Conservation (phyloP, 2,329 filamentous ascomycete species). For the Aspergillus novoparasiticus region DNA sequence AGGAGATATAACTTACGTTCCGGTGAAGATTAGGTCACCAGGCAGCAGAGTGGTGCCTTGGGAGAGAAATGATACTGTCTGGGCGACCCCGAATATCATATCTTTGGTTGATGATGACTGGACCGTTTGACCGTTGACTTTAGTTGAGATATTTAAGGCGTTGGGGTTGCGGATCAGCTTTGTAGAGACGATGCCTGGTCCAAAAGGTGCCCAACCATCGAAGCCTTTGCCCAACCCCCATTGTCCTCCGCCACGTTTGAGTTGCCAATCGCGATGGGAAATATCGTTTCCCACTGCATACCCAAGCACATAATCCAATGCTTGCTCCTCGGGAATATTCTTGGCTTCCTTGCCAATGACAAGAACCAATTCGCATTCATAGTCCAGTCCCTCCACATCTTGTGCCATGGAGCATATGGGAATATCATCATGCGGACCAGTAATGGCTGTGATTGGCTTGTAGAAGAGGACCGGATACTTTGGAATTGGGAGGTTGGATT, state of each 20-base stretch:
- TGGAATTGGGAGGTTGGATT: conserved; percentile 69
- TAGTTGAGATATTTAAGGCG: conserved; percentile 46
- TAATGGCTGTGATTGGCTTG: conserved; percentile 68
- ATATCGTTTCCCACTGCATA: conserved; percentile 78
- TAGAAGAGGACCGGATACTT: conserved; percentile 74
- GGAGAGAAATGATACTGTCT: conserved; percentile 51
- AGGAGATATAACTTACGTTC: conserved; percentile 41
- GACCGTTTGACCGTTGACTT: conserved; percentile 51
- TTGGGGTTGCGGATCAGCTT: conserved; percentile 49
- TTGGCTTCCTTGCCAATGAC: conserved; percentile 69
- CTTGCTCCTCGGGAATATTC: conserved; percentile 66
- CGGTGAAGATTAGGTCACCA: conserved; percentile 47
- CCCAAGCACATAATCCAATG: conserved; percentile 72
- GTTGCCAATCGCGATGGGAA: conserved; percentile 77
- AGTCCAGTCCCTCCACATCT: conserved; percentile 68
- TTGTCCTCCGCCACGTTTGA: conserved; percentile 68
- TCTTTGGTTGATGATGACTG: conserved; percentile 55
- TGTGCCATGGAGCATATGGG: conserved; percentile 68
- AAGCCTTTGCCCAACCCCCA: conserved; percentile 75
- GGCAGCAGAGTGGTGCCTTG: conserved; percentile 45
- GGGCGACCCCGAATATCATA: conserved; percentile 51
- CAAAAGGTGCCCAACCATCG: conserved; percentile 74
- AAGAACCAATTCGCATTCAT: conserved; percentile 77
- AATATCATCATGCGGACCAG: conserved; percentile 66
- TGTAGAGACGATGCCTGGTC: conserved; percentile 68